These are phyloP conservation scores for Ailanthus altissimus DNA, from an alignment of 345 rosid species.

Conservation along the genomic window DNA sequence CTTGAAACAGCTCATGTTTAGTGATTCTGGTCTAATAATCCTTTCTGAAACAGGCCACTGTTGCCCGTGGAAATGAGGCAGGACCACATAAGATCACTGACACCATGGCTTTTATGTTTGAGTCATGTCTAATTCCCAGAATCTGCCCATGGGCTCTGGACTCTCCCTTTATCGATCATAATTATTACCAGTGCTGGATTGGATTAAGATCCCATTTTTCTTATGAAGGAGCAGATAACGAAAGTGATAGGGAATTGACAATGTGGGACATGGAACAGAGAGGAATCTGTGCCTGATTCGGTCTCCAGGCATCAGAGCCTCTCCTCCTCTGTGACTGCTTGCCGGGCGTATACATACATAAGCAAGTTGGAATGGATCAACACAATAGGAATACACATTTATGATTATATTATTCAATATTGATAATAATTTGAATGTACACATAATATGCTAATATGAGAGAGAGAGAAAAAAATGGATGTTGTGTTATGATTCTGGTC, in stretches of 20 bases:
- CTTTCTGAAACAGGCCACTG: constrained; percentile 53
- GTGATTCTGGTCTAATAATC: not conserved
- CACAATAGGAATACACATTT: not conserved
- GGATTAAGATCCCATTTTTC: constrained; percentile 89
- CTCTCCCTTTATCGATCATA: constrained; percentile 64
- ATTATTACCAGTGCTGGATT: constrained; percentile 94
- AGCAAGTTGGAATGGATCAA: not conserved
- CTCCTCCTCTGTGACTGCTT: not conserved
- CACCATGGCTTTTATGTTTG: constrained; percentile 97
- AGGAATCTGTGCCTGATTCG: not conserved
- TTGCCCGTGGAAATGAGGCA: constrained; percentile 59
- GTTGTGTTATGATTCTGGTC: not conserved
- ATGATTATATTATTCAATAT: not conserved
- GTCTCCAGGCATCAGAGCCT: not conserved
- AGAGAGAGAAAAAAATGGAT: not conserved
- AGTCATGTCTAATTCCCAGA: constrained; percentile 85
- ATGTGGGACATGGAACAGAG: not conserved
- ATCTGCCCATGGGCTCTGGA: constrained; percentile 85
- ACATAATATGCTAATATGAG: not conserved
- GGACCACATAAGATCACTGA: constrained; percentile 63
- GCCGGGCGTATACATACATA: not conserved
- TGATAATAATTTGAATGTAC: not conserved
- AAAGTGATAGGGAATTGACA: constrained; percentile 11
- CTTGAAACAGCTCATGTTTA: not conserved
- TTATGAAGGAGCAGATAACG: constrained; percentile 18